Percentiles rank a stretch among this genome's conserved stretches.
These are phyloP conservation scores for Phyllachora maydis DNA, from an alignment of 2,329 filamentous ascomycete genomes.

Conservation along the genomic window DNA sequence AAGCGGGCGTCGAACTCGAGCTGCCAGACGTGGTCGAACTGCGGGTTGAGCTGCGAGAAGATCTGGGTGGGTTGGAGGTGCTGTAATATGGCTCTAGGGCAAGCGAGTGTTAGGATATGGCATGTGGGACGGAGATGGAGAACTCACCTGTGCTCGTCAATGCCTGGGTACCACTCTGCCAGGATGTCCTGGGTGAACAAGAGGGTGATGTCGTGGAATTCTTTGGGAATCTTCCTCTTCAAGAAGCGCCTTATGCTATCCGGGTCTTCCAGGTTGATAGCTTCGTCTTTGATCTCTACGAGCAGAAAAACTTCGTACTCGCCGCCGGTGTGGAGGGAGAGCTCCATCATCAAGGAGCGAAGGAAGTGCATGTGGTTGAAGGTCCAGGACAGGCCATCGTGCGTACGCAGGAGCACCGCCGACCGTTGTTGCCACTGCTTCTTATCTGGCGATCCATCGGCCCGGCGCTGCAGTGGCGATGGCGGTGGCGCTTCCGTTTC, in stretches of 20 bases:
- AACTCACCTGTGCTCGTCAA: conserved; percentile 39
- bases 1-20: conserved; percentile 68
- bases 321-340: conserved; percentile 52
- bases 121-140: conserved; percentile 1
- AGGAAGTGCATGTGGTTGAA: conserved; percentile 60
- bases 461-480: background rate
- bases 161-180: conserved; percentile 52
- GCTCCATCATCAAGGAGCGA: conserved; percentile 56
- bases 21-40: conserved; percentile 68
- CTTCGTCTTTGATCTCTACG: conserved; percentile 48
- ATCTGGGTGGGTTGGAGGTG: conserved; percentile 55
- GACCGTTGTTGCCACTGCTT: too few relatives aligned
- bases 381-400: conserved; percentile 52
- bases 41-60: conserved; percentile 52
- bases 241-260: conserved; percentile 37
- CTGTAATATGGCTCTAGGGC: conserved; percentile 7
- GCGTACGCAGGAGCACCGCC: conserved; percentile 42
- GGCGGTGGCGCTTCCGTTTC: background rate
- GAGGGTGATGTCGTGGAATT: conserved; percentile 43
- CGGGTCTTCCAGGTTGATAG: conserved; percentile 34
- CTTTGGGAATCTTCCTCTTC: conserved; percentile 11
- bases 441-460: conserved; percentile 1
- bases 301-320: conserved; percentile 64
- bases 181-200: conserved; percentile 59
- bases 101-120: too few relatives aligned